These are phyloP conservation scores for Gryganskiella cystojenkinii DNA, from an alignment of 192 early-diverging fungal genomes.

Conservation along the genomic window DNA sequence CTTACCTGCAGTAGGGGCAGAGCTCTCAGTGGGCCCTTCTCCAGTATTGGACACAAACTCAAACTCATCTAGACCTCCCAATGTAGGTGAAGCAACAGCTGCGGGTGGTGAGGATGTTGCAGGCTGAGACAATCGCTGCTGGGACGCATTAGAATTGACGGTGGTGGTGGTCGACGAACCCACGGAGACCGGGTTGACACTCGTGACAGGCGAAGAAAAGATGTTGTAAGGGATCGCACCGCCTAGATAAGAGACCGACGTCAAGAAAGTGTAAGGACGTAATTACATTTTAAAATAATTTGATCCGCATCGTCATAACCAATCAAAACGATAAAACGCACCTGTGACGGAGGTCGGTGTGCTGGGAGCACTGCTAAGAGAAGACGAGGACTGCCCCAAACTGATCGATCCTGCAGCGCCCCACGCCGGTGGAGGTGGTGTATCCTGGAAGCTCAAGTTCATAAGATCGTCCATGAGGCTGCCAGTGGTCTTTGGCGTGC, in stretches of 20 bases:
- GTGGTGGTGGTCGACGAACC: slow-evolving; percentile 9
- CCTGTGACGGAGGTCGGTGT: background rate
- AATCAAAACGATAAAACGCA: background rate
- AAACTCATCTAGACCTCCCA: slow-evolving; percentile 17
- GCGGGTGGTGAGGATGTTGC: background rate
- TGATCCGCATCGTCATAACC: too few relatives aligned
- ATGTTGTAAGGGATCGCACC: slow-evolving; percentile 21
- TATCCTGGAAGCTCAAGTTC: slow-evolving; percentile 46
- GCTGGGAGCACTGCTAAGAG: slow-evolving; percentile 9
- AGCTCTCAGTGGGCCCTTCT: background rate
- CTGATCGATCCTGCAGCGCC: slow-evolving; percentile 45
- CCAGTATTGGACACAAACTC: slow-evolving; percentile 34
- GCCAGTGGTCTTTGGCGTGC: slow-evolving; percentile 25
- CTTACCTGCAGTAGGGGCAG: background rate
- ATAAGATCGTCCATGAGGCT: slow-evolving; percentile 54
- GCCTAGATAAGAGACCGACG: background rate
- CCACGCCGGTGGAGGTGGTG: slow-evolving; percentile 35
- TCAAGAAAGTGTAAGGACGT: background rate
- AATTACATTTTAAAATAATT: background rate
- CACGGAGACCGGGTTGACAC: slow-evolving; percentile 28
- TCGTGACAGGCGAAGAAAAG: slow-evolving; percentile 21
- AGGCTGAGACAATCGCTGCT: background rate
- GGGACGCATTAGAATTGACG: background rate
- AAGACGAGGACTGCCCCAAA: slow-evolving; percentile 10
- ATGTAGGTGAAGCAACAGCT: background rate